Conservation (phyloP, 257 asterid genomes). For the Fraxinus americana region DNA sequence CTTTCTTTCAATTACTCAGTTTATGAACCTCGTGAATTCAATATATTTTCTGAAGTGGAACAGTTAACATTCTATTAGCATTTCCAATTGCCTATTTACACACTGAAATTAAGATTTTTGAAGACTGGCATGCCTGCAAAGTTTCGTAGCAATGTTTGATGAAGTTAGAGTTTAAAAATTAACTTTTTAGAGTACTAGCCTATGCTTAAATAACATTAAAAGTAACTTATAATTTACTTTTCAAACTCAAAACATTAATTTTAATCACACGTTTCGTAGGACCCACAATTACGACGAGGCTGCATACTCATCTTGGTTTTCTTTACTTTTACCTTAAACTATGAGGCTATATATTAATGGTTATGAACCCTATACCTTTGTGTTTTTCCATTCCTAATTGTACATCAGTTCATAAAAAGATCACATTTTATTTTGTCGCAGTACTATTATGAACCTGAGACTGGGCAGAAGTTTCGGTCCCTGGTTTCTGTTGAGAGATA, state of each 20-base stretch:
- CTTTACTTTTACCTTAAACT: too few relatives aligned
- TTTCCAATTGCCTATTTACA: background rate
- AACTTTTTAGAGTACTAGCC: too few relatives aligned
- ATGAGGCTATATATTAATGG: background rate
- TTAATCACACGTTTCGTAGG: too few relatives aligned
- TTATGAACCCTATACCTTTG: background rate
- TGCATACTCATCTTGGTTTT: background rate
- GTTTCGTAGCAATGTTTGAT: too few relatives aligned
- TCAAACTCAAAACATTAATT: too few relatives aligned
- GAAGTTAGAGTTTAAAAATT: too few relatives aligned
- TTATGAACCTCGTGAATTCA: background rate
- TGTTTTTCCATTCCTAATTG: background rate
- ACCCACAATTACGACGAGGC: background rate
- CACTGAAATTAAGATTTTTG: background rate
- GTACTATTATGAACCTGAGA: conserved; percentile 83
- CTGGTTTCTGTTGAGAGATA: conserved; percentile 54
- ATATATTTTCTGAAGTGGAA: background rate
- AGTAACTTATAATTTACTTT: too few relatives aligned
- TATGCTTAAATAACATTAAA: too few relatives aligned
- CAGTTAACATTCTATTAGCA: background rate
- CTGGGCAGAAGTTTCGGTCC: conserved; percentile 73
- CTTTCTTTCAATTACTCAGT: background rate
- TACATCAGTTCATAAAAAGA: background rate
- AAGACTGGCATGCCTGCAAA: background rate
- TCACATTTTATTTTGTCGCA: conserved; percentile 25